Conservation (phyloP, 352 stramenopile species). For the Phytophthora melonis region DNA sequence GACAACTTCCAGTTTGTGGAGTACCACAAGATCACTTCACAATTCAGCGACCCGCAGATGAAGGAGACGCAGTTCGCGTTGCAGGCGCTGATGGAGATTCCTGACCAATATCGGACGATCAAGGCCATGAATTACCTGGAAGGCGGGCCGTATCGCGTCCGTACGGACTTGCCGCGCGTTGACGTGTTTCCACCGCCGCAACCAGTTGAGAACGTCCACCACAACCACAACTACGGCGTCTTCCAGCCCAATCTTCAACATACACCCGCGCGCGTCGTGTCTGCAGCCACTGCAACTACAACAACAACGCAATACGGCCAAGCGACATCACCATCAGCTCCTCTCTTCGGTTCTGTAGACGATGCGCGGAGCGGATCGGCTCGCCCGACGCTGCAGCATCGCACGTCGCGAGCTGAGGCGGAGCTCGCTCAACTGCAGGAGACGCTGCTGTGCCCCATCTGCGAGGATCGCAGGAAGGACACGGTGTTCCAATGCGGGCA, state of each 20-base stretch:
- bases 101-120: slow-evolving; percentile 83
- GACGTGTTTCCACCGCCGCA: slow-evolving; percentile 71
- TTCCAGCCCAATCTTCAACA: slow-evolving; percentile 39
- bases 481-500: slow-evolving; percentile 88
- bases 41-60: slow-evolving; percentile 55
- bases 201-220: slow-evolving; percentile 34
- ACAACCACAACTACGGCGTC: slow-evolving; percentile 37
- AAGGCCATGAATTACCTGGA: slow-evolving; percentile 75
- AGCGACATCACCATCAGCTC: slow-evolving; percentile 36
- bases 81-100: slow-evolving; percentile 88
- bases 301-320: slow-evolving; percentile 33
- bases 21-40: slow-evolving; percentile 74
- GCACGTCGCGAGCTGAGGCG: slow-evolving; percentile 57
- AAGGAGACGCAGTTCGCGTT: slow-evolving; percentile 81
- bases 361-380: slow-evolving; percentile 9
- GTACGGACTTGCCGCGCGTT: slow-evolving; percentile 63
- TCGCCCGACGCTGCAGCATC: slow-evolving; percentile 42
- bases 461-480: slow-evolving; percentile 80
- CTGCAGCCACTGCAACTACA: slow-evolving; percentile 5
- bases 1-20: slow-evolving; percentile 93
- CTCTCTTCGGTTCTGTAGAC: slow-evolving; percentile 32
- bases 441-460: slow-evolving; percentile 75
- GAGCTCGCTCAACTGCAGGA: slow-evolving; percentile 76
- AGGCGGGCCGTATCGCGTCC: slow-evolving; percentile 55
- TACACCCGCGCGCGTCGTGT: background rate